phyloP scores from a whole-genome alignment of 1,284 basidiomycete genomes.

The Cystobasidiaceae sp. region DNA sequence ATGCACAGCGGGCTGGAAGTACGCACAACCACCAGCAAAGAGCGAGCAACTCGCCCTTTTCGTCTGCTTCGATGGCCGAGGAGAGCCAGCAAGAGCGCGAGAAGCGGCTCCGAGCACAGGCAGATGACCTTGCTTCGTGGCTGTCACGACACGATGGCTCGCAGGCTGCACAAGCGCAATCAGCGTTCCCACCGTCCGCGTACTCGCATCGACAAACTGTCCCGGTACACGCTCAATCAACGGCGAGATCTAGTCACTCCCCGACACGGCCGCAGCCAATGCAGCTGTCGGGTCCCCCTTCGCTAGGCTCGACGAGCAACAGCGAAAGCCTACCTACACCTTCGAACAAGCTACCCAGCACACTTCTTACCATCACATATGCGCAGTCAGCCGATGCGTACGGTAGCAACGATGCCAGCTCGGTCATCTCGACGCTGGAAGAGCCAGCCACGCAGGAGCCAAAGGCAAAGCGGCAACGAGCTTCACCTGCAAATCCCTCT shows the following conservation, averaged over 20 bases:
- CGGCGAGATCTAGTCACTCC: too few species aligned
- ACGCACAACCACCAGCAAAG: neutral
- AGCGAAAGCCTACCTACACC: constrained; percentile 4
- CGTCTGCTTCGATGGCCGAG: neutral
- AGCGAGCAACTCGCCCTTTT: constrained; percentile 1
- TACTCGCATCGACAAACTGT: too few species aligned
- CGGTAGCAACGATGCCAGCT: too few species aligned
- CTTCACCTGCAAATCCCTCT: neutral
- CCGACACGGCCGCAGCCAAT: neutral
- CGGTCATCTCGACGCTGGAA: too few species aligned
- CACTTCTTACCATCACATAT: neutral
- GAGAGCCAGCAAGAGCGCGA: constrained; percentile 10
- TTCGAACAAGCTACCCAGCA: neutral
- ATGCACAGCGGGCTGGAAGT: neutral
- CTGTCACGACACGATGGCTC: neutral
- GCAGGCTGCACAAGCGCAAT: neutral
- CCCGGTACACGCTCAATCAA: too few species aligned
- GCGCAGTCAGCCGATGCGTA: too few species aligned
- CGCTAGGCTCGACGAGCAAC: constrained; percentile 2
- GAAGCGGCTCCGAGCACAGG: neutral
- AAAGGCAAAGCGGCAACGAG: neutral
- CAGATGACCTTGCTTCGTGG: constrained; percentile 16
- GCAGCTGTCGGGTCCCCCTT: neutral
- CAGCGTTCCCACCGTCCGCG: neutral
- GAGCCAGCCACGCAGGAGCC: neutral